Conservation (phyloP, 2,329 filamentous ascomycete genomes). For the Capronia epimyces region DNA sequence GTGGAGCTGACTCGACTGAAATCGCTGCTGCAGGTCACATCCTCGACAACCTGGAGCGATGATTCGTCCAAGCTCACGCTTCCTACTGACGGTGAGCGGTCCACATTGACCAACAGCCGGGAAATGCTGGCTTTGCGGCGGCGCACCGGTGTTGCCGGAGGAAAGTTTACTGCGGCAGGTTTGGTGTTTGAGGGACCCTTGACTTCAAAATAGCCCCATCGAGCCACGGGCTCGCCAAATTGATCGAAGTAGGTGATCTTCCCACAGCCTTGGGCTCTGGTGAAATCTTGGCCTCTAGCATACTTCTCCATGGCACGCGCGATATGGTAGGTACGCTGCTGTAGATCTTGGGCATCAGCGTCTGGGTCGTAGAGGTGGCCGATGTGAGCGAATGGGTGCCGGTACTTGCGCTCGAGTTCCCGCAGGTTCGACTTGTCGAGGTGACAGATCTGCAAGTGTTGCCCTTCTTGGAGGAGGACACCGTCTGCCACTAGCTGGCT, state of each 20-base stretch:
- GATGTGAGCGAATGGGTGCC: conserved; percentile 7
- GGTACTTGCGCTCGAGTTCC: conserved; percentile 5
- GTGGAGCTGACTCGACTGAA: conserved; percentile 6
- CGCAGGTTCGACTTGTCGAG: conserved; percentile 1
- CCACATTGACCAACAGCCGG: conserved; percentile 17
- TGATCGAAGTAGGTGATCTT: conserved; percentile 3
- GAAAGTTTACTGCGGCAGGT: background rate
- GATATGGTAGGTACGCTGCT: background rate
- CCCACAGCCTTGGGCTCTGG: conserved; percentile 7
- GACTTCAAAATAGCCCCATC: conserved; percentile 10
- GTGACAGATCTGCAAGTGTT: conserved; percentile 3
- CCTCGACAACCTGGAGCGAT: background rate
- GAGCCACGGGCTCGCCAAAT: conserved; percentile 3
- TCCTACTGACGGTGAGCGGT: conserved; percentile 12
- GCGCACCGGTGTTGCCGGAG: conserved; percentile 5
- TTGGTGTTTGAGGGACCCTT: background rate
- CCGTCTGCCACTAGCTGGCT: conserved; percentile 8
- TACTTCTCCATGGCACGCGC: conserved; percentile 4
- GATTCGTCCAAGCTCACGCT: conserved; percentile 8
- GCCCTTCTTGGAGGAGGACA: background rate
- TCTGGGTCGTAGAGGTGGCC: conserved; percentile 6
- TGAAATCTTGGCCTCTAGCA: conserved; percentile 10
- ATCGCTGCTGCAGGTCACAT: conserved; percentile 10
- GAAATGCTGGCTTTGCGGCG: conserved; percentile 25
- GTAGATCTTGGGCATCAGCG: background rate